Conservation (phyloP, 23 red algal species). For the Gracilaria domingensis region DNA sequence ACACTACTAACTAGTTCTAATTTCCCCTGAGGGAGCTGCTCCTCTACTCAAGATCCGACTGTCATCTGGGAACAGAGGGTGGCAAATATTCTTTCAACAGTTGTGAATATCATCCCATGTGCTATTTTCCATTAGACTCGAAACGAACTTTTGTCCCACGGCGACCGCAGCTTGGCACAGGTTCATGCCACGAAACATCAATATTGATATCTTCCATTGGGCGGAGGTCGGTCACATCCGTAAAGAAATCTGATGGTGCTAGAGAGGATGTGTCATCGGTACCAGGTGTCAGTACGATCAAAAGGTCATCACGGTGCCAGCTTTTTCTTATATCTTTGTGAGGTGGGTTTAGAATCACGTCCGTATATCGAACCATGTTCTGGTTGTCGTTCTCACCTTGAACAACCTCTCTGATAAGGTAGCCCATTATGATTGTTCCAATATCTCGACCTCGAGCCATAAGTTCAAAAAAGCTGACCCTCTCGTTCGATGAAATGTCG, state of each 20-base stretch:
- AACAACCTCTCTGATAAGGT: constrained; percentile 57
- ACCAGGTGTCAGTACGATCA: constrained; percentile 58
- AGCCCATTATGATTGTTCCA: constrained; percentile 64
- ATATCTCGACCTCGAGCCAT: constrained; percentile 66
- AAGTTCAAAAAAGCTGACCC: constrained; percentile 74
- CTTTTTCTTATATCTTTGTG: constrained; percentile 66
- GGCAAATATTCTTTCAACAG: not conserved
- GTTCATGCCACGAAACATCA: constrained; percentile 44
- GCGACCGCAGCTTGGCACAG: not conserved
- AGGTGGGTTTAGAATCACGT: constrained; percentile 55
- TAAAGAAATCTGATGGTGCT: constrained; percentile 62
- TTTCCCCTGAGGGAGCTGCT: not conserved
- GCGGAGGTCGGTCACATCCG: constrained; percentile 42
- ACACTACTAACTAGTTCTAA: not conserved
- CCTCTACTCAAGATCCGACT: not conserved
- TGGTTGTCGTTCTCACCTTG: constrained; percentile 43
- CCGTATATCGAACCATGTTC: constrained; percentile 58
- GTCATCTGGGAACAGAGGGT: too few species aligned
- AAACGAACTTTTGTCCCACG: constrained; percentile 30
- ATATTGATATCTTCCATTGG: constrained; percentile 30
- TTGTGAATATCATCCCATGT: not conserved
- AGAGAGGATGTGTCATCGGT: constrained; percentile 49
- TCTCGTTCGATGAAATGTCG: constrained; percentile 48
- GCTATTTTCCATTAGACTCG: not conserved
- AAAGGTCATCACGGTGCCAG: constrained; percentile 65